Base-by-base conservation (phyloP, 352 stramenopile species). In the Pythium brachiatum region DNA sequence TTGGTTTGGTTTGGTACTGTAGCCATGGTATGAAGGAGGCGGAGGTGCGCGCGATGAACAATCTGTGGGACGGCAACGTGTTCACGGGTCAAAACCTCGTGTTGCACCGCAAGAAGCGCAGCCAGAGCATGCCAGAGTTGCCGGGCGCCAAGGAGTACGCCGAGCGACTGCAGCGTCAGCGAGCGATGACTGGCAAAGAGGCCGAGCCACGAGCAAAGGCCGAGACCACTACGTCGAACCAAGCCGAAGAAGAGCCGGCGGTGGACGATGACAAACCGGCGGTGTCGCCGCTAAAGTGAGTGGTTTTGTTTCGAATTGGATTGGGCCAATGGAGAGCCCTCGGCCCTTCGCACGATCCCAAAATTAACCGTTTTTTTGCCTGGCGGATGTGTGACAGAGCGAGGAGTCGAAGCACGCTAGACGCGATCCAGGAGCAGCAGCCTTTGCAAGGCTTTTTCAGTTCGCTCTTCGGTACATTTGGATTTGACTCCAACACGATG, bases 11-110 rank as follows among this genome's bases (percentile, higher is more conserved):
- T 21, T 13, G 21, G 12, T 44, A 26, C 7, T 23, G n/a, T 36
- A 88, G 75, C 21, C 74, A 86, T 64, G 72, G 75, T 13, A 70
- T 86, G 66, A 70, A 74, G 18, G 72, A 81, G 60, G 70, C 62
- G 20, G 76, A 89, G 53, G 64, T 89, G 53, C 68, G 70, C 29
- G 69, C 75, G 25, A 74, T 84, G 53, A 89, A 87, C 65, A 75
- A 84, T 48, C 57, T 89, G 47, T 68, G 74, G 34, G 61, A 62
- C 23, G 74, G 72, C 47, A 66, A 71, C 50, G 74, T 82, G 43
- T 73, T 77, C 36, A 41, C 60, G 7, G 75, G 76, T 9, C 75
- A 84, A 53, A 54, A 73, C 53, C 57, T 89, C 20, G 62, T 70
- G 34, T 69, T 83, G 38, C 65, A 77, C 39, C 72, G 67, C 56